Evolutionary conservation across 371 early-diverging fungal genomes (phyloP), one percentile per base, ranked within the genome.

Genomic region (Thermomucor indicae-seudaticae): DNA sequence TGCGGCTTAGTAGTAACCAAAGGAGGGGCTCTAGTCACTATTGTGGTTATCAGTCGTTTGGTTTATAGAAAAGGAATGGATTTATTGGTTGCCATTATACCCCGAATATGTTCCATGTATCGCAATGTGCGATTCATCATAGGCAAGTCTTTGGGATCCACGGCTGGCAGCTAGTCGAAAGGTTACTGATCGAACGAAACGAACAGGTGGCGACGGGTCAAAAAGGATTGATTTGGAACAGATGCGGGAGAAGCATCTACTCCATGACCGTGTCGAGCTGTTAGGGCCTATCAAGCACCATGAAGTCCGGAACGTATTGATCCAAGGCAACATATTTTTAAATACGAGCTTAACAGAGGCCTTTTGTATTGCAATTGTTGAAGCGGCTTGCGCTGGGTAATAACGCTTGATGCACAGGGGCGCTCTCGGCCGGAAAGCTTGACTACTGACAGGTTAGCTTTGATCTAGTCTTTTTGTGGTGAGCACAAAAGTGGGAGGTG

Each of bases 321-420:
- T 93, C n/a, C 89, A 90, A 48, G 97, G 98, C 20, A 87, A 98
- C 53, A 95, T 99, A 7, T 99, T 99, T 59, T 73, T 99, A 30
- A 99, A 99, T 64, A 97, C 99, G 12, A 96, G 96, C 39, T 76
- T 99, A 60, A 99, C 99, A 1, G 99, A 99, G 57, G 98, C 99
- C 2, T 99, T 99, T 63, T 98, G 99, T 67, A 98, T 99, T 49
- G 95, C 95, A 8, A 97, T 99, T 45, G 91, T 99, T 16, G 99
- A 99, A 71, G 99, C 99, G 8, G 98, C 98, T 3, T 89, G 92
- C 47, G 98, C 96, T 49, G 62, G 55, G 70, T 46, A 30, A 14
- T 16, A 22, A 37, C 16, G 37, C 10, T 37, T 14, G 17, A 49
- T 24, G 44, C 17, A 43, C 4, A 28, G 19, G n/a, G n/a, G n/a